phyloP scores from a whole-genome alignment of 1,284 basidiomycete genomes.

The Acaromyces ingoldii region DNA sequence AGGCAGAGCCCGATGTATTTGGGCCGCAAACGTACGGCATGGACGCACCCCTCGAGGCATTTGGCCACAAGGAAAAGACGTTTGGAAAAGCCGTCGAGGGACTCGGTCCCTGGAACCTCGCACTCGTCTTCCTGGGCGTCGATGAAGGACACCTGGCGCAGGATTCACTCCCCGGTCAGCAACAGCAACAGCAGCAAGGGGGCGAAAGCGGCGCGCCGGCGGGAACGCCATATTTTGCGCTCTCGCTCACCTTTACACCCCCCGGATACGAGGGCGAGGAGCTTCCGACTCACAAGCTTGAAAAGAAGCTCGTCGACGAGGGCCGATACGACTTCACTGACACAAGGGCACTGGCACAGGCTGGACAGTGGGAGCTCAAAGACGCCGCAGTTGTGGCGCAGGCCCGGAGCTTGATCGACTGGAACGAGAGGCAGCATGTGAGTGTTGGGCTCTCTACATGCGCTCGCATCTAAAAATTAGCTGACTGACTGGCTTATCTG shows the following conservation, averaged over 20 bases:
- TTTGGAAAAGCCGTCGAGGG: conserved; percentile 28
- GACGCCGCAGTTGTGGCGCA: conserved; percentile 43
- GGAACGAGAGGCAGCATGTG: conserved; percentile 40
- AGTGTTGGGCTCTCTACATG: conserved; percentile 61
- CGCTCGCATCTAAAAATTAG: conserved; percentile 12
- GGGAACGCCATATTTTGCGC: conserved; percentile 43
- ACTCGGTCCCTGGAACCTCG: conserved; percentile 25
- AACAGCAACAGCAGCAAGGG: conserved; percentile 17
- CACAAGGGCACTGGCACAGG: conserved; percentile 29
- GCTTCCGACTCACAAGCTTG: conserved; percentile 14
- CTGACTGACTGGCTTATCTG: too few species aligned
- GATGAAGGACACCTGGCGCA: conserved; percentile 18
- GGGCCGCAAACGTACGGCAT: conserved; percentile 35
- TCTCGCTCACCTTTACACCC: conserved; percentile 36
- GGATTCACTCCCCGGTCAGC: conserved; percentile 22
- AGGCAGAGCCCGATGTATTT: conserved; percentile 31
- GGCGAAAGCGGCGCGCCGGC: conserved; percentile 15
- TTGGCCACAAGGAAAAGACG: conserved; percentile 12
- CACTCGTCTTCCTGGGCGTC: conserved; percentile 43
- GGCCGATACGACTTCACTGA: conserved; percentile 39
- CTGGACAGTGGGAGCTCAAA: conserved; percentile 19
- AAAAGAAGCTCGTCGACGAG: conserved; percentile 14
- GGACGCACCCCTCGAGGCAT: background rate
- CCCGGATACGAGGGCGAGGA: conserved; percentile 1
- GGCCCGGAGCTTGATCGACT: conserved; percentile 41